These are phyloP conservation scores for Xylaria telfairii DNA, from an alignment of 495 filamentous ascomycete species.

Conservation along the genomic window DNA sequence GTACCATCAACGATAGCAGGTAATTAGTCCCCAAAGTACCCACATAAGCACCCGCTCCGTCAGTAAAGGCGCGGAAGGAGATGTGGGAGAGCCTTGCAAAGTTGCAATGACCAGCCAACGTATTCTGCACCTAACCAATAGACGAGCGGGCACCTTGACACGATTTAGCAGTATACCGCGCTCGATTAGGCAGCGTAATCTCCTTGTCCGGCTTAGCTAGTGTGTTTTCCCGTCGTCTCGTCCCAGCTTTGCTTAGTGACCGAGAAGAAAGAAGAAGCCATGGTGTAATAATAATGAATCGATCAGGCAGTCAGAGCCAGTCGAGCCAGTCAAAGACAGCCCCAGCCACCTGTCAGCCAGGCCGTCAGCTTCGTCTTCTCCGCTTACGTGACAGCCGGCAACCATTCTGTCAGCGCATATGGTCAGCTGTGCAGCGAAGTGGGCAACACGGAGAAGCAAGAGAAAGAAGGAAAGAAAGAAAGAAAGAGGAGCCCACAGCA, in stretches of 20 bases:
- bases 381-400: not conserved
- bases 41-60: conserved; percentile 1
- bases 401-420: not conserved
- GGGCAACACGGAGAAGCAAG: not conserved
- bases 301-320: not conserved
- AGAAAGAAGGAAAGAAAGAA: not conserved
- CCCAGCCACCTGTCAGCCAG: conserved; percentile 16
- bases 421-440: not conserved
- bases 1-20: too few species aligned
- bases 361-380: not conserved
- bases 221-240: not conserved
- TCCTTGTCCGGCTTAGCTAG: conserved; percentile 22
- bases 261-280: not conserved
- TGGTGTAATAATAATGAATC: not conserved
- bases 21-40: not conserved
- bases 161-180: conserved; percentile 11
- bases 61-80: not conserved
- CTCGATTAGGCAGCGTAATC: conserved; percentile 21
- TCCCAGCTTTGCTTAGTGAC: conserved; percentile 2
- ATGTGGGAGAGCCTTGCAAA: not conserved
- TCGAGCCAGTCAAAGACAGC: too few species aligned
- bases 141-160: conserved; percentile 8
- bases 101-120: not conserved
- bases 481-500: not conserved
- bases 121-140: conserved; percentile 6